Conservation (phyloP, 176 grass and related monocot species). For the Stipa capillata region DNA sequence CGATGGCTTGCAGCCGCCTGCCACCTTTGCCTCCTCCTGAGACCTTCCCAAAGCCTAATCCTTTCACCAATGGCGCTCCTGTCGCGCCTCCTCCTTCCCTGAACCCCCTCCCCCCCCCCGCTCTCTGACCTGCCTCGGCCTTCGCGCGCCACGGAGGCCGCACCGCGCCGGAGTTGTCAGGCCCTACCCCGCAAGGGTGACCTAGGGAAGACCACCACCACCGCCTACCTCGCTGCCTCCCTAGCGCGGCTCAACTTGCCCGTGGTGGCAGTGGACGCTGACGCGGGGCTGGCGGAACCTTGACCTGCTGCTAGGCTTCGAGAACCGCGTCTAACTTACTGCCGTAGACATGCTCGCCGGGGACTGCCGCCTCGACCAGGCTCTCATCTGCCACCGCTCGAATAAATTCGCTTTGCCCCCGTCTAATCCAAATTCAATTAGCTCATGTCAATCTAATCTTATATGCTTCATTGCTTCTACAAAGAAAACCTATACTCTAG, state of each 20-base stretch:
- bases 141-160: conserved; percentile 26
- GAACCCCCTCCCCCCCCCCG: neutral
- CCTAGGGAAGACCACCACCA: conserved; percentile 91
- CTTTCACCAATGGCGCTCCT: conserved; percentile 20
- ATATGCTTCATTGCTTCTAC: neutral
- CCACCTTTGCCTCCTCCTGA: neutral
- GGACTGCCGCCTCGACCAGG: conserved; percentile 95
- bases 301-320: conserved; percentile 84
- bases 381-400: conserved; percentile 79
- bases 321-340: conserved; percentile 88
- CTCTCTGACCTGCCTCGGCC: neutral
- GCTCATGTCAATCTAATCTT: neutral
- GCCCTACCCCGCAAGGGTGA: conserved; percentile 78
- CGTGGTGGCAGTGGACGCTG: conserved; percentile 73
- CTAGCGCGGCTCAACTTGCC: conserved; percentile 75
- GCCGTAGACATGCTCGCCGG: conserved; percentile 86
- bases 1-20: no score
- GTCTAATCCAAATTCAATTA: no score
- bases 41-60: conserved; percentile 22
- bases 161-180: conserved; percentile 54
- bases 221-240: conserved; percentile 77
- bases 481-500: neutral
- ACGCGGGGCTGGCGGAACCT: conserved; percentile 87
- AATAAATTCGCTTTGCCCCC: neutral
- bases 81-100: conserved; percentile 8